Conservation (phyloP, 78 protist species). For the Acrasis kona region DNA sequence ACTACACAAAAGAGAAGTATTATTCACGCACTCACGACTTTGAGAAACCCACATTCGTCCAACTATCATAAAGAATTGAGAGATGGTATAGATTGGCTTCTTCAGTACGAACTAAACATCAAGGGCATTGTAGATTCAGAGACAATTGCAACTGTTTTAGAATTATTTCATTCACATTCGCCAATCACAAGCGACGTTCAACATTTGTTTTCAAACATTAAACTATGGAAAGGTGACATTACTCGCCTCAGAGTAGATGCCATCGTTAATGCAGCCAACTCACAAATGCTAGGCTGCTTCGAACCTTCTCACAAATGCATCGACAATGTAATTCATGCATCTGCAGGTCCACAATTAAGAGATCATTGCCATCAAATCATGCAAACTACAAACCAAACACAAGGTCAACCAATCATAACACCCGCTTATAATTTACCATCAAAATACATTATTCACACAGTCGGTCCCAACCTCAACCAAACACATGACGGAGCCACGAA, state of each 20-base stretch:
- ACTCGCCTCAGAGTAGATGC: conserved; percentile 39
- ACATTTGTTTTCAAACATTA: too few species aligned
- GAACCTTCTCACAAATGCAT: conserved; percentile 16
- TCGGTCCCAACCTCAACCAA: conserved; percentile 34
- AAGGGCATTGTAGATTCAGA: too few species aligned
- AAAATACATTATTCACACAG: conserved; percentile 35
- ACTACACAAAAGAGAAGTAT: too few species aligned
- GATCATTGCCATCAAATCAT: conserved; percentile 6
- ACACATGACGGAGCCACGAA: neutral
- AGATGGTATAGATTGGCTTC: too few species aligned
- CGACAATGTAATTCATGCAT: conserved; percentile 39
- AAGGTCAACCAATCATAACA: conserved; percentile 25
- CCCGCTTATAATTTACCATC: conserved; percentile 34
- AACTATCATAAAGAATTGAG: too few species aligned
- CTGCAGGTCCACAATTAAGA: conserved; percentile 34
- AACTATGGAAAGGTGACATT: conserved; percentile 42
- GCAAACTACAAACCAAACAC: neutral
- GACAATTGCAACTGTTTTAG: too few species aligned
- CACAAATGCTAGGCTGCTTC: conserved; percentile 1
- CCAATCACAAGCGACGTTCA: too few species aligned
- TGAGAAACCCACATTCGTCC: too few species aligned
- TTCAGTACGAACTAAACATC: too few species aligned
- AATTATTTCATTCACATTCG: too few species aligned
- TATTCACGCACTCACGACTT: too few species aligned
- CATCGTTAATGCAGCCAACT: conserved; percentile 66